Conservation (phyloP, 2,329 filamentous ascomycete species). For the Periconia macrospinosa region DNA sequence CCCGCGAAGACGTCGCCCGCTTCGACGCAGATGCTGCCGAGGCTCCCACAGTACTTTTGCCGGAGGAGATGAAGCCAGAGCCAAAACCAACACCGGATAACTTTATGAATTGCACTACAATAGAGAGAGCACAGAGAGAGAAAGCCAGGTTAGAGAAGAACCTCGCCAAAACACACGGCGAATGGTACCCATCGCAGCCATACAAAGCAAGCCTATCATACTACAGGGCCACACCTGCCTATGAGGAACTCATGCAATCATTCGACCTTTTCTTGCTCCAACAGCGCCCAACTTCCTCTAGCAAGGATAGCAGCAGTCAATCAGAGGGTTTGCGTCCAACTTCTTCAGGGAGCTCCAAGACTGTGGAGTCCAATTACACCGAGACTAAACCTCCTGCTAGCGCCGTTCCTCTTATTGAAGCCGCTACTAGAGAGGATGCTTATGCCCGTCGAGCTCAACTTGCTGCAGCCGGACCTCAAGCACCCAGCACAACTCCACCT, state of each 20-base stretch:
- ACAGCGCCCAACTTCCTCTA: no score
- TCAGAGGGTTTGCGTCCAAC: slow-evolving; percentile 10
- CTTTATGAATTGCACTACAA: slow-evolving; percentile 25
- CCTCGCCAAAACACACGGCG: slow-evolving; percentile 69
- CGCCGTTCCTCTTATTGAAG: no score
- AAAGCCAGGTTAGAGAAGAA: slow-evolving; percentile 64
- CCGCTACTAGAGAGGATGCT: no score
- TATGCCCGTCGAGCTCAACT: no score
- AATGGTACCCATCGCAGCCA: slow-evolving; percentile 51
- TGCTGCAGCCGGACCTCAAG: slow-evolving; percentile 13
- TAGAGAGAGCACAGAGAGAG: slow-evolving; percentile 69
- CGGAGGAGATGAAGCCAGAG: slow-evolving; percentile 35
- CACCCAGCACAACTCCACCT: slow-evolving; percentile 32
- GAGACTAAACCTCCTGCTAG: no score
- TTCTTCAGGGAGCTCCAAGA: slow-evolving; percentile 17
- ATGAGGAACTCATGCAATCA: slow-evolving; percentile 22
- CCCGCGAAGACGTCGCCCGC: no score
- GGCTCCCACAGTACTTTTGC: slow-evolving; percentile 29
- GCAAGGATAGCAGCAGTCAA: slow-evolving; percentile 19
- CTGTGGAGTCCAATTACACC: slow-evolving; percentile 6
- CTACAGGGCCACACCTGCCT: slow-evolving; percentile 28
- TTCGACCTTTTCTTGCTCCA: no score
- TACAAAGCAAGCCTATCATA: slow-evolving; percentile 29
- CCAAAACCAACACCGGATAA: slow-evolving; percentile 39
- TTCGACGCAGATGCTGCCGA: slow-evolving; percentile 18